Base-by-base conservation (phyloP, 192 early-diverging fungal genomes). In the Podila clonocystis region DNA sequence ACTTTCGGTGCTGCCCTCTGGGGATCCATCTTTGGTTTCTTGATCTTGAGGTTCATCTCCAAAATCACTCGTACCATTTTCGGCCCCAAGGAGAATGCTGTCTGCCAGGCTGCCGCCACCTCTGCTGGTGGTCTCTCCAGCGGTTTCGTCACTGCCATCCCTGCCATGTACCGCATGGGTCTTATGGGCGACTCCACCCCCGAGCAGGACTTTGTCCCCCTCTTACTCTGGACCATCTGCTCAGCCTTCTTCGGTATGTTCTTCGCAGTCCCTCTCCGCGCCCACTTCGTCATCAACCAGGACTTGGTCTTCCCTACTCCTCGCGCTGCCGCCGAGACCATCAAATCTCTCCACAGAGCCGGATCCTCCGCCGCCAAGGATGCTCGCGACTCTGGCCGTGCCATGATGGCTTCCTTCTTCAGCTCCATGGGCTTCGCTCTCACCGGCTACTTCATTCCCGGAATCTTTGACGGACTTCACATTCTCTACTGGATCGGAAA, bases 201-300 rank as follows among this genome's bases (percentile, higher is more conserved):
- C 55, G 67, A 71, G 24, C 80, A 88, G 31, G 90, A 93, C 68
- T 62, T 85, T 29, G 84, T 78, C 34, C 57, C 77, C 24, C 78
- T 93, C 20, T 57, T 91, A 41, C 67, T 89, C 50, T 92, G 85
- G 82, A 86, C 91, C 19, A 75, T 87, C 58, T 82, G 78, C 58
- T 82, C 85, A 41, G 89, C 92, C 34, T 91, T 89, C 82, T 93
- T 89, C 68, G 92, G 92, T 68, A 77, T 93, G 58, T 93, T 93
- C 82, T 93, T 93, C 63, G 91, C 91, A 28, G 82, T 91, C 19
- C 91, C 91, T 20, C 87, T 91, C 52, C 89, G 91, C 26, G 72
- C 86, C 31, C 89, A 91, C 55, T 93, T 91, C 41, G 84, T 93
- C 66, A 76, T 93, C 62, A 90, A 92, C 64, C 88, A 91, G 60